Evolutionary conservation across 140 eudicot species (phyloP).

Genomic region (Flaveria floridana): DNA sequence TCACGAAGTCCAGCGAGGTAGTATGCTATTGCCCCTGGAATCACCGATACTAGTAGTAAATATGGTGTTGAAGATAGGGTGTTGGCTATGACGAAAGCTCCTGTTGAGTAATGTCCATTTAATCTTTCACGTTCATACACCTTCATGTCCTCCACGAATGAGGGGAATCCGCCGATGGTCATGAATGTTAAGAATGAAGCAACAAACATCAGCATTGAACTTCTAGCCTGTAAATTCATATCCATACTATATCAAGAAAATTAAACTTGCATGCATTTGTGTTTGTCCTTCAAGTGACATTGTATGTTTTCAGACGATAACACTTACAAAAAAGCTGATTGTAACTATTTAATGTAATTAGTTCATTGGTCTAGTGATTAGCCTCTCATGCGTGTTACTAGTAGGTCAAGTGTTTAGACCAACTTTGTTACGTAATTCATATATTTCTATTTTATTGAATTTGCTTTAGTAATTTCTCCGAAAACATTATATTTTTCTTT

Average conservation of each 20-base stretch:
- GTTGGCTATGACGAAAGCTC: slow-evolving; percentile 45
- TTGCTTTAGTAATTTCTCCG: too few species aligned
- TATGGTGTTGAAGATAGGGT: slow-evolving; percentile 49
- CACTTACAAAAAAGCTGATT: too few species aligned
- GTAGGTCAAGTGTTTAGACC: too few species aligned
- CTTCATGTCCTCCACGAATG: slow-evolving; percentile 70
- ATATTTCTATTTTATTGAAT: too few species aligned
- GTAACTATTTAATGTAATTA: too few species aligned
- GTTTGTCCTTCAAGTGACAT: too few species aligned
- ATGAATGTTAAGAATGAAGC: slow-evolving; percentile 44
- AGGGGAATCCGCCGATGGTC: slow-evolving; percentile 64
- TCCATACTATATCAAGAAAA: neutral
- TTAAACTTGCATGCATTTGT: neutral
- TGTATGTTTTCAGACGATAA: too few species aligned
- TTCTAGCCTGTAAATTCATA: slow-evolving; percentile 45
- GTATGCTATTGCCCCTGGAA: slow-evolving; percentile 49
- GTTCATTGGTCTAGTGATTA: too few species aligned
- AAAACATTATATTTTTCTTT: too few species aligned
- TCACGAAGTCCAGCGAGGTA: slow-evolving; percentile 44
- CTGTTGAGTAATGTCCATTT: slow-evolving; percentile 52
- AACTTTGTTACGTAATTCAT: too few species aligned
- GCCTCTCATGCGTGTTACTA: too few species aligned
- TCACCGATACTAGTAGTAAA: slow-evolving; percentile 41
- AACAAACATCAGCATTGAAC: slow-evolving; percentile 50
- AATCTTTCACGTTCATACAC: slow-evolving; percentile 51